Base-by-base conservation (phyloP, 768 basidiomycete genomes). In the Serendipita sp. region DNA sequence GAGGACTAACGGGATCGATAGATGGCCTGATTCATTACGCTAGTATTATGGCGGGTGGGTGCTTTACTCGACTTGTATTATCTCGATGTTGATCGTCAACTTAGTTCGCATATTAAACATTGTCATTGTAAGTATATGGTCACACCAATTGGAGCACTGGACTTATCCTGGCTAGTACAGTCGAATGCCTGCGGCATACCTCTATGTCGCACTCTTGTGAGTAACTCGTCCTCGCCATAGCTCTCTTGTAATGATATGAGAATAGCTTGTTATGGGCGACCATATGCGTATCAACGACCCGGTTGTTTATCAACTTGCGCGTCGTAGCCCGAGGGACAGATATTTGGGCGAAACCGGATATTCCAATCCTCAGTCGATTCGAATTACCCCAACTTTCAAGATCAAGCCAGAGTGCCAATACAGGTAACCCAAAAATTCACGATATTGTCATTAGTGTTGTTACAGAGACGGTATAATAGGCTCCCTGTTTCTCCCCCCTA, bases 261-360 rank as follows among this genome's bases (percentile, higher is more conserved):
- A 13, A 18, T 18, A 54, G 53, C 56, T 37, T 60, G 35, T 35
- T 60, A 60, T 60, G 56, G 56, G 56, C 56, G 28, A 60, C 56
- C 16, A 35, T 60, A 35, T 30, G 16, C 10, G 35, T 32, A 10
- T 60, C 56, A n/a, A 60, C 56, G 3, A 60, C 28, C n/a, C 56
- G 56, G 10, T 35, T 60, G 24, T 60, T 24, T 2, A 60, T 60
- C 34, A 60, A 60, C n/a, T 2, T 60, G 24, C 56, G 56, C 24
- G 18, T 35, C 10, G 34, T 60, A 3, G 24, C 56, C 32, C 56
- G 56, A 28, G 56, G 56, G 28, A 10, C 24, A 32, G 56, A 60
- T 35, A 37, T 60, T 4, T 60, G 56, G 56, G 4, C 3, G 24
- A 60, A 37, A n/a, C 16, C 24, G 24, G 56, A 60, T 28, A 10